Evolutionary conservation across 2,329 filamentous ascomycete genomes (phyloP).

Genomic region (Hypoxylon sp.): DNA sequence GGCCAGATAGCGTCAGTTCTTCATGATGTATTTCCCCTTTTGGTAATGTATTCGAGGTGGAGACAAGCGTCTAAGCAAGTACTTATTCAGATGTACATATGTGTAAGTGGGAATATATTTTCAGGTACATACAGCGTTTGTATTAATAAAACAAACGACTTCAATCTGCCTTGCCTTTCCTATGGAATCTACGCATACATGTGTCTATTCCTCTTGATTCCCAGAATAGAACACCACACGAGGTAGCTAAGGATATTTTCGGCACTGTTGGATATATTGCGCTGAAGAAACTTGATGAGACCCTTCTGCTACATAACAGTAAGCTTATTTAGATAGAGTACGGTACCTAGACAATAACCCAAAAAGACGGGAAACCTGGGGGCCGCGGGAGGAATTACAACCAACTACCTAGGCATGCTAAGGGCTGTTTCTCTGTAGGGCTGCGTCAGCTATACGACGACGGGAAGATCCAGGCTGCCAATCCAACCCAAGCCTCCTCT

Average conservation of each 20-base stretch:
- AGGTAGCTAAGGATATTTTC: constrained; percentile 12
- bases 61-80: constrained; percentile 6
- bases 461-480: constrained; percentile 36
- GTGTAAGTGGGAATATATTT: neutral
- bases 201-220: too few species aligned
- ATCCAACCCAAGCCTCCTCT: constrained; percentile 32
- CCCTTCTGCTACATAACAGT: constrained; percentile 14
- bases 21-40: constrained; percentile 30
- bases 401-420: constrained; percentile 9
- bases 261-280: constrained; percentile 11
- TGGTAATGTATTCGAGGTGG: constrained; percentile 32
- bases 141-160: constrained; percentile 2
- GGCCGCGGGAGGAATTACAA: constrained; percentile 35
- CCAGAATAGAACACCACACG: neutral
- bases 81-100: constrained; percentile 8
- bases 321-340: constrained; percentile 33
- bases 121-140: too few species aligned
- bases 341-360: constrained; percentile 31
- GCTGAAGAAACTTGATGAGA: constrained; percentile 20
- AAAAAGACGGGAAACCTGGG: constrained; percentile 27
- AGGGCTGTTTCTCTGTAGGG: constrained; percentile 33
- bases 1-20: constrained; percentile 11
- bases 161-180: constrained; percentile 2
- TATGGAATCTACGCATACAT: too few species aligned
- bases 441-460: constrained; percentile 36